Percentiles rank a stretch among this genome's conserved stretches.
Evolutionary conservation across 2,329 filamentous ascomycete genomes (phyloP).

Genomic region (Tolypocladium sp.): DNA sequence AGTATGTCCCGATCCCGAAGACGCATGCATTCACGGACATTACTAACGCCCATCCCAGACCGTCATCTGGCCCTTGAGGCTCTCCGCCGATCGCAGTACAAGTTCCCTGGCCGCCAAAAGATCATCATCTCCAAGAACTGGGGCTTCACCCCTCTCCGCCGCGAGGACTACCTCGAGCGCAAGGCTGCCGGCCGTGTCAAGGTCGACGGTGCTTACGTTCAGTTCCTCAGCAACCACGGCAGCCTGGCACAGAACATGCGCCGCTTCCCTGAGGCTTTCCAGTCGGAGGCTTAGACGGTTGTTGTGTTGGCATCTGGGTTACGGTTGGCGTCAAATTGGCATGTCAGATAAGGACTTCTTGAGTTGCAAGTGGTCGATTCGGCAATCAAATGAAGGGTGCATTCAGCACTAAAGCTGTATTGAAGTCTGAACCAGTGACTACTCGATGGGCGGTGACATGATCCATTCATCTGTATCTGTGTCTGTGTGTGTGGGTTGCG

Average conservation of each 20-base stretch:
- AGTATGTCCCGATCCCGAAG: slow-evolving; percentile 41
- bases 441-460: background rate
- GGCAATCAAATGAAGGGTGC: slow-evolving; percentile 21
- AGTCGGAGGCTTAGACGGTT: slow-evolving; percentile 39
- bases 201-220: slow-evolving; percentile 97
- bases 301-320: slow-evolving; percentile 28
- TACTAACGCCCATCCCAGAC: slow-evolving; percentile 42
- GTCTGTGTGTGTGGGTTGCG: no score
- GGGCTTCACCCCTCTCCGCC: slow-evolving; percentile 97
- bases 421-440: background rate
- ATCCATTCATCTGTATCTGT: no score
- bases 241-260: slow-evolving; percentile 77
- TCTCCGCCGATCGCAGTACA: slow-evolving; percentile 98
- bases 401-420: background rate
- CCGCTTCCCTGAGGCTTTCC: slow-evolving; percentile 91
- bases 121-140: slow-evolving; percentile 99
- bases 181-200: slow-evolving; percentile 89
- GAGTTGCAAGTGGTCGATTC: slow-evolving; percentile 21
- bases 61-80: slow-evolving; percentile 92
- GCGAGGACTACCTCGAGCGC: slow-evolving; percentile 94
- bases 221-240: slow-evolving; percentile 96
- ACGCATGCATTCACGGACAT: background rate
- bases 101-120: slow-evolving; percentile 99
- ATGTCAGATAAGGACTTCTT: slow-evolving; percentile 29
- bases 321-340: slow-evolving; percentile 35